Conservation (phyloP, 139 green algal species). For the Chlamydomonas incerta region DNA sequence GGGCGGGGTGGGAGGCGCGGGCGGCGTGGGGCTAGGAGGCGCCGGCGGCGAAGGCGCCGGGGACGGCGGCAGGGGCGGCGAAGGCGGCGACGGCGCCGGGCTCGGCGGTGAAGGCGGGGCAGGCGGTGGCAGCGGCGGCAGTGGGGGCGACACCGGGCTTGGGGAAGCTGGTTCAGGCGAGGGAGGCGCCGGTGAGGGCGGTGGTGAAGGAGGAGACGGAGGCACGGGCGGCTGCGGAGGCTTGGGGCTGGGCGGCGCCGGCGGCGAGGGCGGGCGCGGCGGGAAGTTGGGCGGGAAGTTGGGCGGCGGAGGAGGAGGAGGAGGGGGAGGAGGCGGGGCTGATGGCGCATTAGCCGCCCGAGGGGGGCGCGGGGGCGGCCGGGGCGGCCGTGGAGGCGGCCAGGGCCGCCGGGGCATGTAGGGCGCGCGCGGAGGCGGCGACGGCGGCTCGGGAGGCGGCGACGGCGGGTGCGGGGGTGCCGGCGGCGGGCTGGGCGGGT, state of each 20-base stretch:
- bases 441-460: slow-evolving; percentile 1
- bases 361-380: slow-evolving; percentile 1
- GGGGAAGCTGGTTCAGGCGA: too few relatives aligned
- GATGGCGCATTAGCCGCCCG: background rate
- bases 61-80: too few relatives aligned
- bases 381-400: background rate
- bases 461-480: background rate
- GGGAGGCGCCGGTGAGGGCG: background rate
- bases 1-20: too few relatives aligned
- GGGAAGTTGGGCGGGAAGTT: background rate
- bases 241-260: background rate
- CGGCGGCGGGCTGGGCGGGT: background rate
- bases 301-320: background rate
- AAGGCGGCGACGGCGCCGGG: too few relatives aligned
- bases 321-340: background rate
- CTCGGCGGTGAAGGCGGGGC: too few relatives aligned
- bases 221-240: background rate
- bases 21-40: too few relatives aligned
- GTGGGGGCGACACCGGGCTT: too few relatives aligned
- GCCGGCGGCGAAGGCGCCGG: too few relatives aligned
- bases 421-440: slow-evolving; percentile 11
- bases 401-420: slow-evolving; percentile 28
- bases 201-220: too few relatives aligned
- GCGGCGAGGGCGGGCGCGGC: too few relatives aligned
- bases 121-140: too few relatives aligned